These are phyloP conservation scores for Epichloe coenophiala DNA, from an alignment of 2,329 filamentous ascomycete species.

Conservation along the genomic window DNA sequence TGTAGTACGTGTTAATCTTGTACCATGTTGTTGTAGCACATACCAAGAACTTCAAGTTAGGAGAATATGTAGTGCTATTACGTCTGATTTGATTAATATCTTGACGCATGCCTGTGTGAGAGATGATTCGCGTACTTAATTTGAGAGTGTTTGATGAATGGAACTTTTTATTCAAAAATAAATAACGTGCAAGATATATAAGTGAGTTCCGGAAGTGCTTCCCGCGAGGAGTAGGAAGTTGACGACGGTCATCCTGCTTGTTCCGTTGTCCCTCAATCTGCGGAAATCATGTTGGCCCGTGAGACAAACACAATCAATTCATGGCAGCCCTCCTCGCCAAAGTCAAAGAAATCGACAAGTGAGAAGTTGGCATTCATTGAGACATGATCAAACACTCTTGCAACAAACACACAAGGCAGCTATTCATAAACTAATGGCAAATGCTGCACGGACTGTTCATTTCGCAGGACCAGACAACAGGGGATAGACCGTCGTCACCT, in stretches of 20 bases:
- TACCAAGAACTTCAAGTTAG: too few species aligned
- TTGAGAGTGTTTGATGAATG: background rate
- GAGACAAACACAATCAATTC: background rate
- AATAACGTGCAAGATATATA: background rate
- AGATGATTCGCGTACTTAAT: background rate
- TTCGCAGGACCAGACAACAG: constrained; percentile 50
- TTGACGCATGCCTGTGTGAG: too few species aligned
- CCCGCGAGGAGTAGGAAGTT: constrained; percentile 24
- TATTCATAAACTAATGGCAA: background rate
- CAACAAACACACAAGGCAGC: background rate
- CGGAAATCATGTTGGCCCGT: constrained; percentile 12
- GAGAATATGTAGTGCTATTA: too few species aligned
- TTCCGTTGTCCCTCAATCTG: constrained; percentile 46
- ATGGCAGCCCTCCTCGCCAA: background rate
- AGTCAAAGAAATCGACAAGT: background rate
- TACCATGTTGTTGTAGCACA: constrained; percentile 3
- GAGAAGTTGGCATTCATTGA: background rate
- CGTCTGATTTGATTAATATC: too few species aligned
- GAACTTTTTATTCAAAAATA: constrained; percentile 1
- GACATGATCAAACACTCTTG: background rate
- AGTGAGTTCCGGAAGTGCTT: constrained; percentile 12
- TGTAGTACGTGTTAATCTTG: background rate
- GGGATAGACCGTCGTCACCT: constrained; percentile 50
- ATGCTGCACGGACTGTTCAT: constrained; percentile 6
- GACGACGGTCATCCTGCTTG: constrained; percentile 51